Percentiles rank a stretch among this genome's conserved stretches.
phyloP scores from a whole-genome alignment of 768 basidiomycete species.

The Boletus tylopilopsis region DNA sequence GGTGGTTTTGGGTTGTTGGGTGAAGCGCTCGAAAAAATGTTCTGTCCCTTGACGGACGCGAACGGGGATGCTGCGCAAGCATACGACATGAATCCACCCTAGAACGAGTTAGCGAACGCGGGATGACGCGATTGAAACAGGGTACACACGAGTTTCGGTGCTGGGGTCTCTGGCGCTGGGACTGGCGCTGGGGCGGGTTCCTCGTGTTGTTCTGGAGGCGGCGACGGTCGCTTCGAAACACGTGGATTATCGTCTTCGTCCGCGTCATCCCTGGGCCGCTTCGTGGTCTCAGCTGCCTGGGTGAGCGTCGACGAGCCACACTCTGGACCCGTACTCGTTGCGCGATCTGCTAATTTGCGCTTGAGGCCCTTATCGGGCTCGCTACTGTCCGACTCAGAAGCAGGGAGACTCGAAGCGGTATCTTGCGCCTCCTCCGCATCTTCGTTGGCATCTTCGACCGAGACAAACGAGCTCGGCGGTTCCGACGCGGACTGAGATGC shows the following conservation, averaged over 20 bases:
- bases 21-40: slow-evolving; percentile 34
- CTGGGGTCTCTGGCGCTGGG: slow-evolving; percentile 23
- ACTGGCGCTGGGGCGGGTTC: slow-evolving; percentile 7
- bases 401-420: slow-evolving; percentile 22
- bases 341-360: slow-evolving; percentile 66
- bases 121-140: slow-evolving; percentile 5
- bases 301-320: slow-evolving; percentile 19
- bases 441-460: slow-evolving; percentile 20
- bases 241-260: slow-evolving; percentile 63
- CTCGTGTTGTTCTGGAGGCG: slow-evolving; percentile 55
- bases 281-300: slow-evolving; percentile 39
- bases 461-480: slow-evolving; percentile 16
- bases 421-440: slow-evolving; percentile 32
- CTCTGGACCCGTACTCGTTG: slow-evolving; percentile 57
- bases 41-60: slow-evolving; percentile 67
- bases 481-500: slow-evolving; percentile 8
- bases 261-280: slow-evolving; percentile 60
- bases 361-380: slow-evolving; percentile 62
- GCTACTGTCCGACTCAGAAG: slow-evolving; percentile 42
- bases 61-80: slow-evolving; percentile 74
- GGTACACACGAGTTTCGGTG: slow-evolving; percentile 46
- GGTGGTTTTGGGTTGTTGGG: slow-evolving; percentile 28
- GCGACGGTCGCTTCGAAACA: slow-evolving; percentile 57
- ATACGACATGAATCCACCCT: slow-evolving; percentile 80
- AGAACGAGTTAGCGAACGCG: slow-evolving; percentile 7